These are phyloP conservation scores for Colletotrichum lindemuthianum DNA, from an alignment of 2,329 filamentous ascomycete species.

Conservation along the genomic window DNA sequence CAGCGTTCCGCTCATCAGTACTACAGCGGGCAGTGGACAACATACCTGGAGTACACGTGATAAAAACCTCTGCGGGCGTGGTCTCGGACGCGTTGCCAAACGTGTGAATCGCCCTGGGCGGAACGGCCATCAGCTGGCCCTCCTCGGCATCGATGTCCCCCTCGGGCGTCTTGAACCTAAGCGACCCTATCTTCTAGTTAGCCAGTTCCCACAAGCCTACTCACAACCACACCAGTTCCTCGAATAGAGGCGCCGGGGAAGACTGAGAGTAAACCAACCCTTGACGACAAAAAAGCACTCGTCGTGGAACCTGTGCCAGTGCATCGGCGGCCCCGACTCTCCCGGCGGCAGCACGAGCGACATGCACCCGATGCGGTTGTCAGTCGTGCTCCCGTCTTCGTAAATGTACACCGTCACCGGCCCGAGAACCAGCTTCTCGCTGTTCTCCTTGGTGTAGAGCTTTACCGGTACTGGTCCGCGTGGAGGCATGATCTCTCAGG, in stretches of 20 bases:
- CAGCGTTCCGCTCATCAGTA: constrained; percentile 4
- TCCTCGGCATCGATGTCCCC: constrained; percentile 42
- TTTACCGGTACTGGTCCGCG: constrained; percentile 45
- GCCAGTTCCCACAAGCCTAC: too few species aligned
- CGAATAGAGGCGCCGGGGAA: too few species aligned
- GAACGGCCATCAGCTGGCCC: constrained; percentile 48
- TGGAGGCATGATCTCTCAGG: constrained; percentile 42
- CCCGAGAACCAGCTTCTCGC: constrained; percentile 45
- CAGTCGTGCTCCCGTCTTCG: constrained; percentile 47
- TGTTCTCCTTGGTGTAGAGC: constrained; percentile 43
- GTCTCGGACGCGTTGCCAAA: constrained; percentile 47
- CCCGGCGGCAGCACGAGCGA: constrained; percentile 45
- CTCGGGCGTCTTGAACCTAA: constrained; percentile 47
- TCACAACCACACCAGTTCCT: too few species aligned
- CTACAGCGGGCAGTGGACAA: neutral
- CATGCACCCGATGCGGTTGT: constrained; percentile 46
- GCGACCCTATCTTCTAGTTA: constrained; percentile 37
- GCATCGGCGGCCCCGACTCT: constrained; percentile 48
- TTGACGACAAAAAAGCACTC: constrained; percentile 49
- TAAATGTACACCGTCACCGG: constrained; percentile 47
- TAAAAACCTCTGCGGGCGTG: constrained; percentile 48
- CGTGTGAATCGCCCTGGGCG: constrained; percentile 48
- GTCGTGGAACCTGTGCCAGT: constrained; percentile 51
- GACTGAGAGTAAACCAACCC: constrained; percentile 34
- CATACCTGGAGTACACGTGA: constrained; percentile 48